Percentiles rank a stretch among this genome's conserved stretches.
phyloP scores from a whole-genome alignment of 148 eudicot genomes.

The Fagopyrum esculentum region DNA sequence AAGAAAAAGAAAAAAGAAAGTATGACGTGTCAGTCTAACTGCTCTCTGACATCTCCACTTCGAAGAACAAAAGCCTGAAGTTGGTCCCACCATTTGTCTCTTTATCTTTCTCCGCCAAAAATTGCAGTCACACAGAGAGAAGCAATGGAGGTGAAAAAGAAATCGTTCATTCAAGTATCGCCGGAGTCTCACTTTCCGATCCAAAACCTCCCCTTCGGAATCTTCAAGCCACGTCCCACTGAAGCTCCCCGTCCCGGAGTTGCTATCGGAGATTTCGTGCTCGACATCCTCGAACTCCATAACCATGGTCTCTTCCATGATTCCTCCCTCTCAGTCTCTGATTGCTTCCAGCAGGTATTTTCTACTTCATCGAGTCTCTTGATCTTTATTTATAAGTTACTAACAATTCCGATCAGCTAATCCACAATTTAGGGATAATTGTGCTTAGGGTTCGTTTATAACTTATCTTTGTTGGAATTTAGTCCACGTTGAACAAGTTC shows the following conservation, averaged over 20 bases:
- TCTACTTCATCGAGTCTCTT: no score
- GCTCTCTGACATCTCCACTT: no score
- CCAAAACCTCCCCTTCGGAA: background rate
- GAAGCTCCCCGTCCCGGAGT: background rate
- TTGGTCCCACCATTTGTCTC: background rate
- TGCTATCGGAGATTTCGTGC: conserved; percentile 18
- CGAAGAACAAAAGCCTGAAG: no score
- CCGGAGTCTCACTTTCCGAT: background rate
- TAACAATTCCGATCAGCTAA: no score
- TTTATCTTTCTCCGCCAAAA: background rate
- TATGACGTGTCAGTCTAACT: no score
- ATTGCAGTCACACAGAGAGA: background rate
- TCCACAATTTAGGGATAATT: no score
- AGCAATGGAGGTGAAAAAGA: background rate
- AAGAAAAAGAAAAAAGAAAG: no score
- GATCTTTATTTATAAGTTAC: no score
- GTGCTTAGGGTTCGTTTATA: background rate
- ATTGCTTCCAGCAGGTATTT: conserved; percentile 74
- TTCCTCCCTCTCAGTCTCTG: conserved; percentile 46
- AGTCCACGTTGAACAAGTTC: conserved; percentile 83
- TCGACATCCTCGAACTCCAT: conserved; percentile 60
- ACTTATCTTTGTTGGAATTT: conserved; percentile 6
- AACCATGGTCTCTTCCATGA: conserved; percentile 59
- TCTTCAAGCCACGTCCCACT: background rate
- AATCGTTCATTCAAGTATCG: background rate